These are phyloP conservation scores for Lentinula edodes DNA, from an alignment of 768 basidiomycete genomes.

Conservation along the genomic window DNA sequence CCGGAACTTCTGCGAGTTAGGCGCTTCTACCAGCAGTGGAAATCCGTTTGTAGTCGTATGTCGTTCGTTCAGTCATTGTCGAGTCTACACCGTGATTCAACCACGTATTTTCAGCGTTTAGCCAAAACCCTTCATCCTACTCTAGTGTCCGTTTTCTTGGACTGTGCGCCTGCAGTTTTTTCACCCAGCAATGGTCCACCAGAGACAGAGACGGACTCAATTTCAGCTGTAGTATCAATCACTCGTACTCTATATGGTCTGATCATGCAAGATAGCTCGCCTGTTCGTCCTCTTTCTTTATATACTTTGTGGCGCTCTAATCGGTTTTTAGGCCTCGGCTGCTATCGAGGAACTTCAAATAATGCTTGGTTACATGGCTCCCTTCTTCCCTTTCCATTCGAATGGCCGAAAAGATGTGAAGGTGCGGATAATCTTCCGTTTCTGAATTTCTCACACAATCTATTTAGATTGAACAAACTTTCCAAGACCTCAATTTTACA, in stretches of 20 bases:
- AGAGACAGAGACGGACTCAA: slow-evolving; percentile 55
- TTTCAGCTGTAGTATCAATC: slow-evolving; percentile 55
- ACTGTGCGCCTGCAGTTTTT: slow-evolving; percentile 81
- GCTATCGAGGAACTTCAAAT: slow-evolving; percentile 45
- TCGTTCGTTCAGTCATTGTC: neutral
- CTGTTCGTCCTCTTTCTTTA: slow-evolving; percentile 25
- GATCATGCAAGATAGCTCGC: slow-evolving; percentile 37
- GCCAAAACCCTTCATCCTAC: slow-evolving; percentile 73
- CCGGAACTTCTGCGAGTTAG: neutral
- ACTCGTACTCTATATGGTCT: slow-evolving; percentile 54
- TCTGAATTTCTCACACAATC: slow-evolving; percentile 6
- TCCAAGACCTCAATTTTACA: slow-evolving; percentile 68
- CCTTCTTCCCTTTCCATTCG: slow-evolving; percentile 78
- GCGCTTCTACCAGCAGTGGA: slow-evolving; percentile 1
- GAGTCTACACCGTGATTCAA: neutral
- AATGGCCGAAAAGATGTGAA: slow-evolving; percentile 50
- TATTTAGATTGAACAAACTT: slow-evolving; percentile 53
- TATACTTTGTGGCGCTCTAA: neutral
- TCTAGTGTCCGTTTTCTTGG: slow-evolving; percentile 79
- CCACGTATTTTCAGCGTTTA: slow-evolving; percentile 45
- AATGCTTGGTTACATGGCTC: slow-evolving; percentile 67
- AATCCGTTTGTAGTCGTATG: slow-evolving; percentile 12
- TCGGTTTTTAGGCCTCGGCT: slow-evolving; percentile 16
- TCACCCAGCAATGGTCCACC: slow-evolving; percentile 54
- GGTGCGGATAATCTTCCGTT: slow-evolving; percentile 26